Conservation (phyloP, 2,329 filamentous ascomycete genomes). For the Phyllosticta paracitricarpa region DNA sequence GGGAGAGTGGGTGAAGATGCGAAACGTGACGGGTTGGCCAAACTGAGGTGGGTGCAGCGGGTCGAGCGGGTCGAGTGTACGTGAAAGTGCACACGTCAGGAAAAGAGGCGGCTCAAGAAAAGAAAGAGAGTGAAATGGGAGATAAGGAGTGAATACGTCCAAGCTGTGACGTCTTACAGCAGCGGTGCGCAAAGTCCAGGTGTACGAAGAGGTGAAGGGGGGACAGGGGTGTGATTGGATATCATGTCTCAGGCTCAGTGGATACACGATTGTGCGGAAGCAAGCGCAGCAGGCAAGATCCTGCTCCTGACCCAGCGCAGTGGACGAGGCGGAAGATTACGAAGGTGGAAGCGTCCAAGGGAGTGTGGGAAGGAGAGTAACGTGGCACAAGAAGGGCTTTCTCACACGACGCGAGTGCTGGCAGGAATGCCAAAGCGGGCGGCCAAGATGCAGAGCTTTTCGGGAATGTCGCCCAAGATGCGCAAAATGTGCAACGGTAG, state of each 20-base stretch:
- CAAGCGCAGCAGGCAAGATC: conserved; percentile 9
- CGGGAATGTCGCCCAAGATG: conserved; percentile 8
- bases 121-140: conserved; percentile 11
- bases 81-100: conserved; percentile 7
- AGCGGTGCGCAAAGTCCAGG: conserved; percentile 18
- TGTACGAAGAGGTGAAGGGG: not conserved
- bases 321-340: conserved; percentile 5
- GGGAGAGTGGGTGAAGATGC: not conserved
- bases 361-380: conserved; percentile 5
- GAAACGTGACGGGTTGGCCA: conserved; percentile 8
- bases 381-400: conserved; percentile 2
- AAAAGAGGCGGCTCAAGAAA: conserved; percentile 11
- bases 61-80: conserved; percentile 3
- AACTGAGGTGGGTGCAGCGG: conserved; percentile 13
- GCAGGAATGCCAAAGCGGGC: conserved; percentile 9
- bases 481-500: conserved; percentile 10
- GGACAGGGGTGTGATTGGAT: conserved; percentile 11
- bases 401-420: conserved; percentile 4
- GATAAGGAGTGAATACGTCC: conserved; percentile 16
- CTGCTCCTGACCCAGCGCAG: not conserved
- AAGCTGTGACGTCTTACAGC: conserved; percentile 28
- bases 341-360: conserved; percentile 2
- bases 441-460: conserved; percentile 6
- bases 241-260: conserved; percentile 11
- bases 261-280: conserved; percentile 11